Base-by-base conservation (phyloP, 805 yeast genomes). In the Kuraishia hungarica region DNA sequence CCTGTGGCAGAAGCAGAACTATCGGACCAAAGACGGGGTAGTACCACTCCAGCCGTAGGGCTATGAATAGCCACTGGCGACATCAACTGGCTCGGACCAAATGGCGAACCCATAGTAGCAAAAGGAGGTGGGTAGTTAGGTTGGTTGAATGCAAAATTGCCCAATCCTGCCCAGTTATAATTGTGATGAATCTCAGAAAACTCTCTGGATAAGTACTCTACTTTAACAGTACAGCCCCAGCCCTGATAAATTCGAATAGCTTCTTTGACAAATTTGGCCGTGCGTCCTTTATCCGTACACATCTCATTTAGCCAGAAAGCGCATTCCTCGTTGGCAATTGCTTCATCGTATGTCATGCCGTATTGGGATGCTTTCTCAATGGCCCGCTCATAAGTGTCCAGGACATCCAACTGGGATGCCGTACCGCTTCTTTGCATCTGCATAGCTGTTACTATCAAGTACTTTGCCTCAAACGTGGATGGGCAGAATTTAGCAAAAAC, bases 321-420 rank as follows among this genome's bases (percentile, higher is more conserved):
- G 62, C 82, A 77, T 20, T 74, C 64, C 53, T 75, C 73, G 55
- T 72, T 67, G 7, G 71, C 70, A 52, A 72, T 56, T 1, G 77
- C 81, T 5, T 68, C 69, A 52, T 77, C 80, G 26, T 69, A 64
- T 60, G 69, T 63, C 20, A 67, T 60, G 11, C 67, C 66, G 43
- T 62, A 56, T n/a, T 58, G 57, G 5, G 64, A 61, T 1, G 79
- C 75, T 2, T 57, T 53, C n/a, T 71, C 74, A n/a, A 78, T 67
- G 0, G 82, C 76, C 23, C 67, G 72, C 53, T 77, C 80, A 59
- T 73, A 80, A 19, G 65, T 57, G 56, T 79, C 83, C 8, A 80
- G 60, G 2, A 72, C 66, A 22, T 68, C 73, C 21, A 80, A 59
- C 20, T 71, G 70, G 4, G 73, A 61, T 2, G 56, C 57, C 3